Evolutionary conservation across 345 rosid species (phyloP), one percentile per base, ranked within the genome.

Genomic region (Populus davidiana): DNA sequence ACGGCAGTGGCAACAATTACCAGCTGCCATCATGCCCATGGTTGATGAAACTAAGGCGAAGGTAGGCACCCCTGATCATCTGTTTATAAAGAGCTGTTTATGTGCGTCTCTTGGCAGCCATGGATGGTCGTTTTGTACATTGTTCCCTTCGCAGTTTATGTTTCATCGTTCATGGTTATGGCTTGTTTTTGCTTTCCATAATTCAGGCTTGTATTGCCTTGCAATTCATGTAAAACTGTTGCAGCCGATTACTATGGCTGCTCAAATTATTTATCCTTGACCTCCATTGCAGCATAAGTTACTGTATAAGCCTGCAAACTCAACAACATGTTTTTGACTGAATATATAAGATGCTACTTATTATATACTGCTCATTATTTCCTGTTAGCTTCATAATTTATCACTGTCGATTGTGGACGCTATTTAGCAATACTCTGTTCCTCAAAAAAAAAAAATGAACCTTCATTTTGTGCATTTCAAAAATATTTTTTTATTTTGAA

Each of bases 1-100:
- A 75, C 14, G 62, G 23, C 39, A 31, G 1, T 3, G 41, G 25
- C 23, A 49, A 47, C 65, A 31, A 12, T 61, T 23, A 17, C 25
- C 70, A 31, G 5, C 23, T 71, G 80, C 89, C 82, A 43, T 73
- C 79, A 29, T 65, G 81, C 27, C 86, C 82, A 75, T 77, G 88
- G 79, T 77, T 23, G 78, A 80, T 63, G 81, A 83, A 83, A 66
- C 69, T 54, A 6, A 75, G 41, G 25, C 77, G 38, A 68, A 77
- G 81, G 86, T 79, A 72, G 81, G 69, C 69, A 61, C 70, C 23
- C 56, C 78, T 62, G 87, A 88, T 88, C 90, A 78, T 88, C 93
- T 73, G 87, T 91, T 77, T 78, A 65, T 67, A 80, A 87, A 85
- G 95, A 85, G 97, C 94, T 91, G 97, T 86, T 80, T 85, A 66